Percentiles rank a stretch among this genome's conserved stretches.
Evolutionary conservation across 345 rosid species (phyloP).

Genomic region (Luvunga scandens): DNA sequence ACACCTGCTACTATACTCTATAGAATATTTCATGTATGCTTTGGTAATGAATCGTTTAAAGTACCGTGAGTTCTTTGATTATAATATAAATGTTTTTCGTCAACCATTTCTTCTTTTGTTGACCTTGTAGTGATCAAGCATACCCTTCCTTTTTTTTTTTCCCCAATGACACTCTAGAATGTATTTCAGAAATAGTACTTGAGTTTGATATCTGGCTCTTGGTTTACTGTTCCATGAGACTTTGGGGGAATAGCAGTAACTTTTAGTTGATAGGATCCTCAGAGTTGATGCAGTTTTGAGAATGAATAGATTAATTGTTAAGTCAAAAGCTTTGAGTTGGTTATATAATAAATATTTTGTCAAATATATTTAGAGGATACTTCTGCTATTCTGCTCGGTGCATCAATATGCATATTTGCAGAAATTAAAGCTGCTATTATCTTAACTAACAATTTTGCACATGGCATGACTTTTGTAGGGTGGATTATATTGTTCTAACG

Average conservation of each 20-base stretch:
- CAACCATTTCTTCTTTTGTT: background rate
- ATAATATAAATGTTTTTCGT: background rate
- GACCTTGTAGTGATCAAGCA: background rate
- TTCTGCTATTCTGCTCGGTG: background rate
- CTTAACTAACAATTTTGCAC: background rate
- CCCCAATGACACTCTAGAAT: background rate
- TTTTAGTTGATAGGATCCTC: background rate
- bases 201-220: background rate
- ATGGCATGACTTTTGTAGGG: slow-evolving; percentile 41
- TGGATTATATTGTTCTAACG: slow-evolving; percentile 94
- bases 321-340: background rate
- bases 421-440: background rate
- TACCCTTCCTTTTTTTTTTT: too few species aligned
- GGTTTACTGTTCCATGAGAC: background rate
- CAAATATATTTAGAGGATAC: too few species aligned
- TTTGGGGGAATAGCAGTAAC: background rate
- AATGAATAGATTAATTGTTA: background rate
- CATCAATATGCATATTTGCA: background rate
- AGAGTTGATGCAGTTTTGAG: background rate
- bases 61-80: background rate
- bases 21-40: background rate
- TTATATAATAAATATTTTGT: background rate
- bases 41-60: background rate
- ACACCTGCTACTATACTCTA: background rate
- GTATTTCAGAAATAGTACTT: background rate